Conservation (phyloP, 73 alveolate genomes). For the Tetrahymena elliotti region DNA sequence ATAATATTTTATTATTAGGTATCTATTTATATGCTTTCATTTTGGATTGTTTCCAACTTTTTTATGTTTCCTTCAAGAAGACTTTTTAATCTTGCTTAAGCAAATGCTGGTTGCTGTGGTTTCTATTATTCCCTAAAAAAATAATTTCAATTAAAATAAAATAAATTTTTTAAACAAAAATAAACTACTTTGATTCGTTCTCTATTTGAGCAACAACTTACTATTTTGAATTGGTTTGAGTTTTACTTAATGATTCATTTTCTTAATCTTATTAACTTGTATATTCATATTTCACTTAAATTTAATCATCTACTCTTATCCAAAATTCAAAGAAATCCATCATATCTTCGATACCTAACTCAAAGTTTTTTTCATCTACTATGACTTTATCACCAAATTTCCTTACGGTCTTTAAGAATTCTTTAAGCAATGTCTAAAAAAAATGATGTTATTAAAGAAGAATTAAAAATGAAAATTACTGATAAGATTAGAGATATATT, state of each 20-base stretch:
- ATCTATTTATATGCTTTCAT: not conserved
- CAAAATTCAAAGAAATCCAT: not conserved
- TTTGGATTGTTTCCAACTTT: not conserved
- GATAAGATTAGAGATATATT: not conserved
- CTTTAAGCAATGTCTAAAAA: not conserved
- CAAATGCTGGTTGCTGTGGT: not conserved
- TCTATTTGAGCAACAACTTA: not conserved
- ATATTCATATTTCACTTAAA: not conserved
- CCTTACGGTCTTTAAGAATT: not conserved
- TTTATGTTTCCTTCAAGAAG: not conserved
- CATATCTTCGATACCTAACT: not conserved
- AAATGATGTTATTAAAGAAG: not conserved
- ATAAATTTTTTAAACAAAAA: not conserved
- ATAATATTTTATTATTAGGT: not conserved
- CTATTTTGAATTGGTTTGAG: not conserved
- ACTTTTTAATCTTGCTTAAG: not conserved
- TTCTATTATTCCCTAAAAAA: not conserved
- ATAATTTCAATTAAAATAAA: too few relatives aligned
- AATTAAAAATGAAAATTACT: not conserved
- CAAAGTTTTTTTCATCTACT: not conserved
- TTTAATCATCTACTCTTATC: not conserved
- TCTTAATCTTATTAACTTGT: not conserved
- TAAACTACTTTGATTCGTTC: not conserved
- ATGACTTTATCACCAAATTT: not conserved
- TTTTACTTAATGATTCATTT: not conserved